phyloP scores from a whole-genome alignment of 2,329 filamentous ascomycete species.

The Endoconidiophora laricicola region DNA sequence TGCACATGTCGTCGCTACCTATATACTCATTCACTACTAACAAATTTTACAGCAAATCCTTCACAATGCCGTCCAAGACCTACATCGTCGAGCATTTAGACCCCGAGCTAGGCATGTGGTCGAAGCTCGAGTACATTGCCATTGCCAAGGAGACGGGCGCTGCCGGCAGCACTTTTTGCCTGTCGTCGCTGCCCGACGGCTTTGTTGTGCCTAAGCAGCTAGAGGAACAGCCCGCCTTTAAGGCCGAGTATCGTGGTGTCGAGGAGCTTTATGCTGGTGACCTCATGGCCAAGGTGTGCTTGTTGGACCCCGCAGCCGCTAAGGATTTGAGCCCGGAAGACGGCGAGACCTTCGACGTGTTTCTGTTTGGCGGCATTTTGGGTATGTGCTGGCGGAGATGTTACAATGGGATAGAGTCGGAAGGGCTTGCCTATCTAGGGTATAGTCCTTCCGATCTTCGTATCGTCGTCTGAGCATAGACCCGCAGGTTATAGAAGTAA shows the following conservation, averaged over 20 bases:
- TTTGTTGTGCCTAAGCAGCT: conserved; percentile 48
- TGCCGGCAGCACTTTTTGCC: conserved; percentile 52
- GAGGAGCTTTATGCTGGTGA: conserved; percentile 62
- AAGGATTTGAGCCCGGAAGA: conserved; percentile 74
- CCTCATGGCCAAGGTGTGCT: conserved; percentile 57
- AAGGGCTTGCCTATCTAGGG: neutral
- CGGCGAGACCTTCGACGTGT: conserved; percentile 68
- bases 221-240: conserved; percentile 42
- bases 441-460: neutral
- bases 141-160: conserved; percentile 69
- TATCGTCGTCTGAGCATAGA: neutral
- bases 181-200: conserved; percentile 60
- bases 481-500: neutral
- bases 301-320: conserved; percentile 72
- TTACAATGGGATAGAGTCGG: neutral
- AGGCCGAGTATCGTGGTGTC: conserved; percentile 59
- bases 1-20: no score
- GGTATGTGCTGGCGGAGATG: conserved; percentile 35
- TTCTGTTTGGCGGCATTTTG: conserved; percentile 89
- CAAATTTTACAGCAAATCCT: neutral
- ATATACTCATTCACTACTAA: no score
- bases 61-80: conserved; percentile 26
- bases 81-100: conserved; percentile 97
- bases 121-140: conserved; percentile 74
- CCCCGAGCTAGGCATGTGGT: conserved; percentile 86